Evolutionary conservation across 352 stramenopile genomes (phyloP), one percentile per base, ranked within the genome.

Genomic region (Chrysophaeum taylorii): DNA sequence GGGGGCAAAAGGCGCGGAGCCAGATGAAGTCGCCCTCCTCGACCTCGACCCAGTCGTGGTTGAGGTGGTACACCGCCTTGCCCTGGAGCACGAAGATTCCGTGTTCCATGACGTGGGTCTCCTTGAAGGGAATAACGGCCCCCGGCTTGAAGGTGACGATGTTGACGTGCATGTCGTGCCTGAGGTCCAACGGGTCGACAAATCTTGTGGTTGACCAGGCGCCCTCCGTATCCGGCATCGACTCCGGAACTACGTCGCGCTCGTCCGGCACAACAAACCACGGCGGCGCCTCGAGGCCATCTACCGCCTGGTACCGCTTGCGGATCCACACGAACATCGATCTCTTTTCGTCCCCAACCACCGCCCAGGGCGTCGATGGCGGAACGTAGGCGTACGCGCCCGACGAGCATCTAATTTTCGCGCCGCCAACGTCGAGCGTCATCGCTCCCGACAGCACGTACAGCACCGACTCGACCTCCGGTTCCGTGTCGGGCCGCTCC

Each of bases 91-190:
- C 36, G 36, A 45, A 66, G 12, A 66, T 14, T 31, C 57, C 57
- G 35, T 66, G 57, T n/a, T 66, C 57, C 57, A 66, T 66, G 33
- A 66, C 57, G 35, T 66, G 57, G 9, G 57, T 66, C 36, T 66
- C 57, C 1, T 35, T 16, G 57, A 66, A 66, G 33, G 35, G 57
- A 35, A 42, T 42, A 5, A 27, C 9, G 36, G 33, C 31, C 16
- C 57, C 57, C 16, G 57, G 57, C n/a, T 66, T 42, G 36, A 66
- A 66, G 33, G 57, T 66, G 12, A 66, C 57, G 57, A 66, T 42
- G 33, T 42, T 66, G 33, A 42, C 27, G 57, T 66, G 57, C 57
- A 66, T 66, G 57, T 66, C 57, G 57, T 66, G 57, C 2, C 14
- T 18, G 18, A 60, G 25, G 25, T 60, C 48, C 18, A 9, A 18